Evolutionary conservation across 2,329 filamentous ascomycete genomes (phyloP).

Genomic region (Trichoderma sp.): DNA sequence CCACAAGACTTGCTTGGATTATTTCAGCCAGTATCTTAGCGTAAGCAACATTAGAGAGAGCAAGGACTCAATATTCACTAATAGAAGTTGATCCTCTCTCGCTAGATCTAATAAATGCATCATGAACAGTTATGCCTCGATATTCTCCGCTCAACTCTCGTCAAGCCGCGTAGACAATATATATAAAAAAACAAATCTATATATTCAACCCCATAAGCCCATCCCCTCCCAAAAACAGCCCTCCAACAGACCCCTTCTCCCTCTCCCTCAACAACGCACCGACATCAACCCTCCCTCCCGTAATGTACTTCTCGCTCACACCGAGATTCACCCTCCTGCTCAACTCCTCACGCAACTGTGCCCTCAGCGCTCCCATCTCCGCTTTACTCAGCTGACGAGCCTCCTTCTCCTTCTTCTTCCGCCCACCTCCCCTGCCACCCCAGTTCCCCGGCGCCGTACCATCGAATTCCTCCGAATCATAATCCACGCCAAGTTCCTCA

Average conservation of each 20-base stretch:
- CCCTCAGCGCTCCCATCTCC: conserved; percentile 69
- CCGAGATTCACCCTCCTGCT: conserved; percentile 78
- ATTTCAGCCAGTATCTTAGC: not conserved
- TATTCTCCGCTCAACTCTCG: not conserved
- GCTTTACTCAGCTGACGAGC: conserved; percentile 68
- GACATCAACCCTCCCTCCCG: conserved; percentile 81
- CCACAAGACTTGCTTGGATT: not conserved
- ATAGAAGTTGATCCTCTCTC: not conserved
- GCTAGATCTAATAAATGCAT: not conserved
- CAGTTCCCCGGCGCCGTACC: conserved; percentile 69
- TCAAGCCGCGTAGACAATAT: no score
- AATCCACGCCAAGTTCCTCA: conserved; percentile 91
- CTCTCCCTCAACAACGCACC: conserved; percentile 67
- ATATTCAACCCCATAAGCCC: conserved; percentile 27
- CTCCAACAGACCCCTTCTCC: conserved; percentile 45
- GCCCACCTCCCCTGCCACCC: conserved; percentile 68
- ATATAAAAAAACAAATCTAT: not conserved
- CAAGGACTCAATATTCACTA: not conserved
- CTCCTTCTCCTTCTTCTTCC: conserved; percentile 74
- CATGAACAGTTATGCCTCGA: not conserved
- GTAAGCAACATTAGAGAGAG: not conserved
- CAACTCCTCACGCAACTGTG: conserved; percentile 71
- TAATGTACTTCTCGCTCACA: conserved; percentile 84
- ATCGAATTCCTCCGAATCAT: conserved; percentile 85
- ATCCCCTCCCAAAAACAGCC: conserved; percentile 46